Conservation (phyloP, 177 flowering plant species). For the Tripterygium wilfordii region DNA sequence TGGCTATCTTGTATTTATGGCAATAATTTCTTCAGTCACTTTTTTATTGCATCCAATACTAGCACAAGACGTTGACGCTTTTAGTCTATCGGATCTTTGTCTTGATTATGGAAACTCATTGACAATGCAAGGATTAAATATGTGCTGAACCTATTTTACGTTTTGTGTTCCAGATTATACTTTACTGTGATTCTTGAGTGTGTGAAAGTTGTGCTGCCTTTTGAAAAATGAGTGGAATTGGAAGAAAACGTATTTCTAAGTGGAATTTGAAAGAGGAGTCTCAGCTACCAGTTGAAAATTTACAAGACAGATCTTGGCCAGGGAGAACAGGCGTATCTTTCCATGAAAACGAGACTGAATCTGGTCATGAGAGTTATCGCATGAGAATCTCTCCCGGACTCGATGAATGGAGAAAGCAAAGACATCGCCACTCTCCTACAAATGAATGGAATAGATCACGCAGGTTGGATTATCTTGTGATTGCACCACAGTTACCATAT, state of each 20-base stretch:
- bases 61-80: too few relatives aligned
- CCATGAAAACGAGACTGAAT: slow-evolving; percentile 25
- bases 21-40: too few relatives aligned
- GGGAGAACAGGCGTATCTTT: slow-evolving; percentile 17
- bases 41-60: too few relatives aligned
- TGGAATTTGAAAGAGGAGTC: slow-evolving; percentile 52
- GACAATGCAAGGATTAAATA: too few relatives aligned
- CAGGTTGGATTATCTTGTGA: slow-evolving; percentile 34
- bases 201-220: slow-evolving; percentile 8
- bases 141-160: not conserved
- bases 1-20: too few relatives aligned
- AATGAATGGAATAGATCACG: slow-evolving; percentile 17
- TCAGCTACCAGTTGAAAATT: slow-evolving; percentile 14
- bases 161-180: slow-evolving; percentile 9
- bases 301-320: slow-evolving; percentile 16
- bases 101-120: too few relatives aligned
- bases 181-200: slow-evolving; percentile 1
- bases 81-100: too few relatives aligned
- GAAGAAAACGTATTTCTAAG: slow-evolving; percentile 40
- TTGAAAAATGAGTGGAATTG: slow-evolving; percentile 40
- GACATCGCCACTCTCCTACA: slow-evolving; percentile 19
- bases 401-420: slow-evolving; percentile 33
- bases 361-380: slow-evolving; percentile 26
- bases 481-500: too few relatives aligned
- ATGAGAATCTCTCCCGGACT: slow-evolving; percentile 42